Percentiles rank a stretch among this genome's conserved stretches.
These are phyloP conservation scores for Dichotomocladium elegans DNA, from an alignment of 371 early-diverging fungal species.

Conservation along the genomic window DNA sequence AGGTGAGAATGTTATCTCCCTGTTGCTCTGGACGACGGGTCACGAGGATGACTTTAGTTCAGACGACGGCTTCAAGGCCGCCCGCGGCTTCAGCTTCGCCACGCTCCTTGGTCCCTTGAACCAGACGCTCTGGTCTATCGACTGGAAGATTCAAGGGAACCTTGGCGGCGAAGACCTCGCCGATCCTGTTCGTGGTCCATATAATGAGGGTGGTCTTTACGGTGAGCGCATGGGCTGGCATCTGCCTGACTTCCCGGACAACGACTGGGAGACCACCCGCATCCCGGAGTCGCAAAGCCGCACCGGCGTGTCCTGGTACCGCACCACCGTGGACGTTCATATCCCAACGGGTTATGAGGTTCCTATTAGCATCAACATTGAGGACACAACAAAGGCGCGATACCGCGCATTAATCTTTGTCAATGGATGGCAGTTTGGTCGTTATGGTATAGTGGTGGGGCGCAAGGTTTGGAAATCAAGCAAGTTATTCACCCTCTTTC, in stretches of 20 bases:
- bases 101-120: constrained; percentile 4
- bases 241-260: constrained; percentile 17
- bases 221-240: constrained; percentile 25
- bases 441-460: constrained; percentile 16
- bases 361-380: constrained; percentile 10
- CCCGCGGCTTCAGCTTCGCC: constrained; percentile 14
- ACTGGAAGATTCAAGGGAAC: constrained; percentile 21
- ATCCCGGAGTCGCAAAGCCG: constrained; percentile 4
- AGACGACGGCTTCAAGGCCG: constrained; percentile 8
- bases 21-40: constrained; percentile 18
- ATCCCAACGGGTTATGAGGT: constrained; percentile 13
- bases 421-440: constrained; percentile 25
- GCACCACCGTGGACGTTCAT: constrained; percentile 9
- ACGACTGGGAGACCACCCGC: constrained; percentile 5
- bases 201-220: constrained; percentile 19
- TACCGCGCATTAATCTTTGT: constrained; percentile 16
- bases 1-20: constrained; percentile 14
- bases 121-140: constrained; percentile 1
- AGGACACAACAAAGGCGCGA: constrained; percentile 1
- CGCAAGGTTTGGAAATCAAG: too few relatives aligned
- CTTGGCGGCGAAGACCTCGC: constrained; percentile 21
- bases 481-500: too few relatives aligned
- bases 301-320: constrained; percentile 17
- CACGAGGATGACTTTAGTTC: constrained; percentile 17
- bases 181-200: constrained; percentile 18